phyloP scores from a whole-genome alignment of 2,329 filamentous ascomycete species.

The Annulohypoxylon truncatum region DNA sequence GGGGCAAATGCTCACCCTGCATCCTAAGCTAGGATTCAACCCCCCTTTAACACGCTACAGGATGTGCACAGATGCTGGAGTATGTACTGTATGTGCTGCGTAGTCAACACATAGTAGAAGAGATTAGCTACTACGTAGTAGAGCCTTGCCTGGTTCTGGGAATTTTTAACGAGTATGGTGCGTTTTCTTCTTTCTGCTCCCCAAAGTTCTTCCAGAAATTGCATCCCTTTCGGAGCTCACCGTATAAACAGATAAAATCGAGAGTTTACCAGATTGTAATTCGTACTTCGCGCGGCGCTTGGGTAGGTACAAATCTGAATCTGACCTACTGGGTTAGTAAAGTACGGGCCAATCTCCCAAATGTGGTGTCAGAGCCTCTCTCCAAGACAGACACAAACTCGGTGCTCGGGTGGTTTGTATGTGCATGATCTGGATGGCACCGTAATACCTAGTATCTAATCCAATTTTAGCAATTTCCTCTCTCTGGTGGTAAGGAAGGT shows the following conservation, averaged over 20 bases:
- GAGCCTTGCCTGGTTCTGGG: slow-evolving; percentile 41
- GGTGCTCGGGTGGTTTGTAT: slow-evolving; percentile 19
- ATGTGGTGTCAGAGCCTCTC: neutral
- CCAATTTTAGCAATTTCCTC: slow-evolving; percentile 39
- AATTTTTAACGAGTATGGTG: slow-evolving; percentile 40
- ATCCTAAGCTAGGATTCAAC: slow-evolving; percentile 4
- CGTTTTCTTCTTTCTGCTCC: slow-evolving; percentile 13
- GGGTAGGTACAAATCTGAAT: neutral
- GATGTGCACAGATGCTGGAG: slow-evolving; percentile 7
- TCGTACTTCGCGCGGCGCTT: neutral
- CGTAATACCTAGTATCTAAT: slow-evolving; percentile 28
- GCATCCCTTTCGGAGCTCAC: slow-evolving; percentile 23
- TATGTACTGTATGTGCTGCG: slow-evolving; percentile 8
- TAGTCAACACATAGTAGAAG: neutral
- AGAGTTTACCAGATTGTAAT: slow-evolving; percentile 1
- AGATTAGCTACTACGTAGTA: neutral
- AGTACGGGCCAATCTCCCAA: neutral
- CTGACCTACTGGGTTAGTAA: neutral
- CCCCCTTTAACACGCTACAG: slow-evolving; percentile 19
- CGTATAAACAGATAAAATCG: slow-evolving; percentile 1
- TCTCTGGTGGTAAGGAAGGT: slow-evolving; percentile 12
- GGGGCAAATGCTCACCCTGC: slow-evolving; percentile 21
- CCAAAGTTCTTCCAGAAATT: neutral
- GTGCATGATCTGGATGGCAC: slow-evolving; percentile 40
- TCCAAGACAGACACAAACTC: slow-evolving; percentile 15